phyloP scores from a whole-genome alignment of 2,329 filamentous ascomycete genomes.

The Coleophoma cylindrospora region DNA sequence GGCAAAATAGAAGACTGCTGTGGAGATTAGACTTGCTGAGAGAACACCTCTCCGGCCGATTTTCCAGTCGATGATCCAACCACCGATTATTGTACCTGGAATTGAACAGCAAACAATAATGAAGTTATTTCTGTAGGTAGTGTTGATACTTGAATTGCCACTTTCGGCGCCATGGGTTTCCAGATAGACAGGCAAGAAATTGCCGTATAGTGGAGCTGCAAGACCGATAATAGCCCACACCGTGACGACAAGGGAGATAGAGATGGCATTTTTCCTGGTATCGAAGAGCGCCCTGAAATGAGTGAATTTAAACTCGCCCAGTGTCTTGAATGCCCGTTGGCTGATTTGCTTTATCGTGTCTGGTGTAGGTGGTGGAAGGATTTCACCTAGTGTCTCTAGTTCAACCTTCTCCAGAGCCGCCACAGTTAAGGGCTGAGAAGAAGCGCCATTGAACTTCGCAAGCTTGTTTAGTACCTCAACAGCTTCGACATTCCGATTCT shows the following conservation, averaged over 20 bases:
- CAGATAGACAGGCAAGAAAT: conserved; percentile 31
- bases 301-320: conserved; percentile 37
- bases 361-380: conserved; percentile 1
- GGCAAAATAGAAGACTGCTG: conserved; percentile 45
- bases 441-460: conserved; percentile 58
- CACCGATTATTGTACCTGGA: conserved; percentile 53
- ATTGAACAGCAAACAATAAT: conserved; percentile 51
- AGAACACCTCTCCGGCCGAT: conserved; percentile 50
- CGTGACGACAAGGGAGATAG: conserved; percentile 46
- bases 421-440: conserved; percentile 66
- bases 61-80: conserved; percentile 42
- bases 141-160: conserved; percentile 2
- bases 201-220: conserved; percentile 51
- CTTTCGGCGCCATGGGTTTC: conserved; percentile 18
- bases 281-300: conserved; percentile 47
- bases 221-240: conserved; percentile 57
- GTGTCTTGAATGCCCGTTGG: conserved; percentile 44
- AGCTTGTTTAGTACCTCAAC: conserved; percentile 74
- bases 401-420: conserved; percentile 26
- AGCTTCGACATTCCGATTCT: conserved; percentile 61
- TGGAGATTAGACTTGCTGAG: conserved; percentile 38
- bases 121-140: conserved; percentile 49
- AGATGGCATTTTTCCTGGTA: conserved; percentile 44
- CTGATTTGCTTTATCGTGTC: conserved; percentile 19
- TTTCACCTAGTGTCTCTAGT: conserved; percentile 13